Base-by-base conservation (phyloP, 1,284 basidiomycete species). In the Cerrena zonata region DNA sequence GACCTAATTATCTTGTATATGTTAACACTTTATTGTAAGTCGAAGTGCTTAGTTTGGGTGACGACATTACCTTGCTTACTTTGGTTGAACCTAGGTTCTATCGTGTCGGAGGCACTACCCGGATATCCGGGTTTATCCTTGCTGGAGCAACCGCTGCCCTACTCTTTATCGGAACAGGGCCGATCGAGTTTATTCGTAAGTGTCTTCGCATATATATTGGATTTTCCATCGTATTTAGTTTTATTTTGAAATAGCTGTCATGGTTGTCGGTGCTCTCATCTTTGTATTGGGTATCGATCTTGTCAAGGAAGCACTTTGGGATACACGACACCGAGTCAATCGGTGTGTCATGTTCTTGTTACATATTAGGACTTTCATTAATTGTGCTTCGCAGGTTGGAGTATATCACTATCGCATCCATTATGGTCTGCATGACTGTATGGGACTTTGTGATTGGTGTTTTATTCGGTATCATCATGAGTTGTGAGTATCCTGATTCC, bases 401-500 rank as follows among this genome's bases (percentile, higher is more conserved):
- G 61, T 90, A 89, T 58, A 76, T 89, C 57, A 91, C 88, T 3
- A 90, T 90, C 50, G 66, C 80, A 21, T 84, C 84, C 54, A 90
- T 91, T 66, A 89, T 91, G 72, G 75, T 95, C 37, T 89, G 86
- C 53, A 98, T 97, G 94, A 92, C 91, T 2, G 75, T 82, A 2
- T 95, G 88, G 80, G 92, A 95, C 72, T 98, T 98, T 65, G 94
- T 98, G 24, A 84, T 89, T 55, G 95, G 95, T 1, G 89, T 99
- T 1, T 69, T 96, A 1, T 91, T 94, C 60, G 96, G 95, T 11
- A 91, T 97, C 61, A 73, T 95, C 51, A 82, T 93, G 50, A 92
- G 91, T 56, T 96, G 90, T 89, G 60, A 62, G 84, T 70, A 2
- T 21, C 22, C 18, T 19, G 10, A 24, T n/a, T 10, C 45, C 26